Evolutionary conservation across 1,284 basidiomycete genomes (phyloP), one percentile per base, ranked within the genome.

Genomic region (Cryptococcus floricola): DNA sequence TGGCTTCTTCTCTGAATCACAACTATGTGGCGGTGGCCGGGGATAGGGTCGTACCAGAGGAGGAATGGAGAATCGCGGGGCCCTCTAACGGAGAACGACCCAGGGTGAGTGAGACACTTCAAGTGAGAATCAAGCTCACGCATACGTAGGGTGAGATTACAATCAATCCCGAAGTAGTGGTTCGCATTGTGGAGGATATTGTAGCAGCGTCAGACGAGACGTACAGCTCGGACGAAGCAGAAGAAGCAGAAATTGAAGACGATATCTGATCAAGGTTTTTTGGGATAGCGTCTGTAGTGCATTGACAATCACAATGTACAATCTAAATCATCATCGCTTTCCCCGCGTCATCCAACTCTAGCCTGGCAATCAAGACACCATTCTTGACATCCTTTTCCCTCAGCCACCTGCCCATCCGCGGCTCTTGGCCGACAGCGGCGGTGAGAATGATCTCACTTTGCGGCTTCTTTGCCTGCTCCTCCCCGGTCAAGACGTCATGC

Each of bases 341-440:
- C 3, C 55, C 61, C n/a, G 46, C 53, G 9, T 46, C 48, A 18
- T 59, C 58, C 45, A 72, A 50, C 52, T 61, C 50, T 23, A 79
- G 54, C 47, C 68, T 62, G 52, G 86, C 81, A 16, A 92, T 83
- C 28, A 91, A 68, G 0, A 88, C 81, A 7, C 86, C 85, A 70
- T 95, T 96, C 65, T 81, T 80, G 1, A 83, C 85, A 31, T 81
- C 80, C 72, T 88, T 88, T 57, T 88, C 68, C 50, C 80, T 83
- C 65, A 91, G 76, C 95, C 95, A 98, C 57, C 96, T 80, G 8
- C 94, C 95, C 28, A 94, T 76, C 53, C 89, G 83, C 65, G 87
- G 90, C 74, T 98, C 95, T 69, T 92, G 87, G 0, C 88, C 90
- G 1, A 94, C 69, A 4, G 87, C 91, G 4, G 86, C 91, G 6